Base-by-base conservation (phyloP, 371 early-diverging fungal genomes). In the Mortierella sp. region DNA sequence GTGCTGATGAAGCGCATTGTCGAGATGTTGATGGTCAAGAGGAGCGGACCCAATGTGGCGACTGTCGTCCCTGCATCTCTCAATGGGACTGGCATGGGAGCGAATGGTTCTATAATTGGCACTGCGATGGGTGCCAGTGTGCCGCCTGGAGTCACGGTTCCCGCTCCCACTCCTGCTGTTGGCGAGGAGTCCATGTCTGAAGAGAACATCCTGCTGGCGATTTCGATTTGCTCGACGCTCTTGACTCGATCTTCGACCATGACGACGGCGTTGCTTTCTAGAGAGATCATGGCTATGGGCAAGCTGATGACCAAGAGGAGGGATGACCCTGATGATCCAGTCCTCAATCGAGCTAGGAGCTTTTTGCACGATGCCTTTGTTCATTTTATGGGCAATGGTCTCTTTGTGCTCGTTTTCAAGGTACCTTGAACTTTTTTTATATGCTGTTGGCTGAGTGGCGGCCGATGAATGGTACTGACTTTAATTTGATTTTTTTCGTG, bases 321-420 rank as follows among this genome's bases (percentile, higher is more conserved):
- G 34, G 83, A 80, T 0, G 88, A 90, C 24, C 85, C 88, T 26
- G 89, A 87, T 10, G 92, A 92, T 28, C 92, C 92, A 0, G 90
- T 93, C 0, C 82, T 90, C 57, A 79, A 91, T n/a, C 90, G 91
- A 24, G 92, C 92, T 2, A 90, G 88, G 42, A 90, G 89, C 44
- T 93, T 93, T 72, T 76, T 93, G 38, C 92, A 92, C 42, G 89
- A 88, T 54, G 92, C 92, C 10, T 92, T 93, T 65, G 87, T 91
- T 26, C 90, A 91, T 11, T 93, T 93, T 82, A 91, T 92, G 65
- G 91, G 90, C 34, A 92, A 91, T 44, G 93, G 93, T 31, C 84
- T 93, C 47, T 93, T 93, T 84, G 91, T 93, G 3, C 83, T 93
- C 19, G 89, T 93, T 76, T 93, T 93, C 70, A 93, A 93, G 88